phyloP scores from a whole-genome alignment of 495 filamentous ascomycete species.

The Penicillium simplicissimum region DNA sequence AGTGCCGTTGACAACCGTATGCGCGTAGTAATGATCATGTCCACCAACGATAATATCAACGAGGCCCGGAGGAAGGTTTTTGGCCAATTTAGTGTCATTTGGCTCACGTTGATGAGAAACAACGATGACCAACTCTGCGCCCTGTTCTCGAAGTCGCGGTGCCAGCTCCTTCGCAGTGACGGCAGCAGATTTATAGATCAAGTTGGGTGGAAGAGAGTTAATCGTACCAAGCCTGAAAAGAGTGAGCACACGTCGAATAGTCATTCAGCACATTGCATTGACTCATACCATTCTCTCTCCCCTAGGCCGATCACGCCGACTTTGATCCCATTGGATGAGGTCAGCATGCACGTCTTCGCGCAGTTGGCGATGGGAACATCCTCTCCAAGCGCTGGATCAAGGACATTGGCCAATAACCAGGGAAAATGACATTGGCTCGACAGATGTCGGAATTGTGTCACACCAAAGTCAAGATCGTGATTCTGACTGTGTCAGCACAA shows the following conservation, averaged over 20 bases:
- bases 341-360: conserved; percentile 68
- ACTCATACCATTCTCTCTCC: conserved; percentile 64
- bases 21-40: conserved; percentile 86
- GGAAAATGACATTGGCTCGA: conserved; percentile 76
- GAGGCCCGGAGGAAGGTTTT: conserved; percentile 60
- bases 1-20: conserved; percentile 70
- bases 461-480: conserved; percentile 94
- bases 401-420: conserved; percentile 84
- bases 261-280: background rate
- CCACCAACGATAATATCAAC: conserved; percentile 87
- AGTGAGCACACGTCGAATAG: background rate
- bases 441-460: conserved; percentile 72
- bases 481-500: conserved; percentile 52
- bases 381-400: conserved; percentile 75
- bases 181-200: conserved; percentile 77
- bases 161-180: conserved; percentile 69
- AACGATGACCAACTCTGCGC: conserved; percentile 77
- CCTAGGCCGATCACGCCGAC: conserved; percentile 82
- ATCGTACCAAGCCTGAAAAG: conserved; percentile 75
- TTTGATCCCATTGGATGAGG: conserved; percentile 79
- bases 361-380: conserved; percentile 68
- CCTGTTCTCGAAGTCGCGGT: conserved; percentile 67
- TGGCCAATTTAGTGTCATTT: conserved; percentile 79
- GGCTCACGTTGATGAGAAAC: conserved; percentile 86
- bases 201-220: conserved; percentile 75